Evolutionary conservation across 129 eudicot genomes (phyloP), one percentile per base, ranked within the genome.

Genomic region (Escallonia rubra): DNA sequence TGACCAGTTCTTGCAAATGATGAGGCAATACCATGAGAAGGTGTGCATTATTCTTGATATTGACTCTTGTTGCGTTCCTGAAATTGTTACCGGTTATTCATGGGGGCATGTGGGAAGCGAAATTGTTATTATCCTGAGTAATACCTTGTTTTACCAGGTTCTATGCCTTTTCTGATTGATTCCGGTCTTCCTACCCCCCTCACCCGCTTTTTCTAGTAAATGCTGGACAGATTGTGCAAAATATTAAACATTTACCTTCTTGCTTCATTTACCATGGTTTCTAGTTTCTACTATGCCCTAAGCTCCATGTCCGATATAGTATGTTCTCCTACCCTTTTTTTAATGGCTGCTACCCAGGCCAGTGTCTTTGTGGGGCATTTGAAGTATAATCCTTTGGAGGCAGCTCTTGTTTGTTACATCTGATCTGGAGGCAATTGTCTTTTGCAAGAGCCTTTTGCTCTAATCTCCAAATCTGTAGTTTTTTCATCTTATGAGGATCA

Each of bases 1-100:
- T 72, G 97, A 90, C 72, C 97, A 90, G 44, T 90, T 87, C 76
- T 74, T 90, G 87, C 89, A 90, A 75, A 80, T 90, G 67, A 86
- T 87, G 72, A 90, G 79, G 82, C 97, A 87, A 74, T 71, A 64
- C 64, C 83, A 90, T 67, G 97, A 90, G 60, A 90, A 87, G 97
- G 97, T 90, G 58, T 48, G 78, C 44, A 40, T 2, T 52, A 49
- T 12, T 56, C 42, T 60, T 55, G 11, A 45, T 58, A 43, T 48
- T 3, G n/a, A 49, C 10, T 8, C 10, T 12, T 38, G 9, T 12
- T n/a, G 9, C 34, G 4, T 14, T 23, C n/a, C 3, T 70, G 50
- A 59, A n/a, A 69, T 47, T 12, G 15, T 60, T 56, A 54, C 63
- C 61, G 43, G 43, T 57, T 57, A 7, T 57, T 13, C 44, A n/a